Percentiles rank a stretch among this genome's conserved stretches.
phyloP scores from a whole-genome alignment of 345 rosid species.

The Sonneratia caseolaris region DNA sequence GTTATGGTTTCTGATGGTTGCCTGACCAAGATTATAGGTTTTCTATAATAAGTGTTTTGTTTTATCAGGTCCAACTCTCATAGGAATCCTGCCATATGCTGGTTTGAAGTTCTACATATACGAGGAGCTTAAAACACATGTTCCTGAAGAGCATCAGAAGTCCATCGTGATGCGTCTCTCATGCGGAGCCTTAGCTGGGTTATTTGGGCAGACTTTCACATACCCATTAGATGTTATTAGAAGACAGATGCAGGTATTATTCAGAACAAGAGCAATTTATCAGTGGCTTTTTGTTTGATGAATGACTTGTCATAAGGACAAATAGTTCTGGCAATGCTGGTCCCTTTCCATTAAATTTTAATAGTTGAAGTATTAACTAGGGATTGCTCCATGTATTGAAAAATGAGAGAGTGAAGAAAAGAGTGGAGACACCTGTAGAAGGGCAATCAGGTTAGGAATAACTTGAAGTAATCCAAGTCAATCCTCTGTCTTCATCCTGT shows the following conservation, averaged over 20 bases:
- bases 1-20: not conserved
- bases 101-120: slow-evolving; percentile 90
- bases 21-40: not conserved
- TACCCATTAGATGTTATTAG: slow-evolving; percentile 95
- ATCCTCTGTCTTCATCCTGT: not conserved
- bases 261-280: not conserved
- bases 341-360: not conserved
- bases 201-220: slow-evolving; percentile 88
- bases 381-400: not conserved
- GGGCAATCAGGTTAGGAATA: not conserved
- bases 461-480: not conserved
- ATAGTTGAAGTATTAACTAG: not conserved
- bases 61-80: slow-evolving; percentile 76
- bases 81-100: slow-evolving; percentile 89
- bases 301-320: not conserved
- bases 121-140: slow-evolving; percentile 77
- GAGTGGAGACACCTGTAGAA: not conserved
- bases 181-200: slow-evolving; percentile 95
- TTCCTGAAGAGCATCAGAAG: slow-evolving; percentile 87
- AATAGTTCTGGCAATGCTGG: not conserved
- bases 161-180: slow-evolving; percentile 77
- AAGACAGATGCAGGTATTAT: slow-evolving; percentile 96
- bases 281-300: not conserved
- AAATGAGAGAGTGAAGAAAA: not conserved
- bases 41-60: not conserved